Base-by-base conservation (phyloP, 2,329 filamentous ascomycete genomes). In the Monilinia aucupariae region DNA sequence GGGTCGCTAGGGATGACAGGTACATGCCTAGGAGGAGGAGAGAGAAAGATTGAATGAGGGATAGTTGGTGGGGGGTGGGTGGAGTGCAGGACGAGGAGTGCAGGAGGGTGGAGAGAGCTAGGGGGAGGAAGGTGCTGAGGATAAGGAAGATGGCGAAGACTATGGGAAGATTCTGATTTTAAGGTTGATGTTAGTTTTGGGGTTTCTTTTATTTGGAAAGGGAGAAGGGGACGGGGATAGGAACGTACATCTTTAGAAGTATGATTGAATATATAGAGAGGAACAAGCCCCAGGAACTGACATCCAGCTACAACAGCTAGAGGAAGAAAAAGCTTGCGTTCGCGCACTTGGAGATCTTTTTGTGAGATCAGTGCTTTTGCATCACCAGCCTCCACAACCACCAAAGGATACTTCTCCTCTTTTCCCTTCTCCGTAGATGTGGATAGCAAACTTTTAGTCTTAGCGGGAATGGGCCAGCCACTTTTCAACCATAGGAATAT, bases 401-500 rank as follows among this genome's bases (percentile, higher is more conserved):
- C 68, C 48, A 73, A 66, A 34, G 68, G 64, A 30, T 68, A 66
- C 61, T 77, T 73, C 39, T 74, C 72, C 8, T 72, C 70, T 59
- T 74, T 70, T 12, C 53, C 59, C 1, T 64, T 65, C 22, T 66
- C 63, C 15, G 60, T 47, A 15, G 34, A 34, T 27, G 61, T 49
- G 10, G 34, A 34, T n/a, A 15, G 8, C 22, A 68, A 67, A 15
- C 39, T n/a, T 13, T 64, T 59, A 4, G 60, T 27, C 20, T 51
- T 61, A 3, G 61, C 17, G 22, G 48, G 48, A 12, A 32, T 50
- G 15, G 69, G 70, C 25, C 69, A 82, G 1, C 93, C 93, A 70
- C 91, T 96, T 75, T 90, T 87, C 20, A 97, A 82, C 94, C 94
- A 99, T n/a, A 97, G 80, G 20, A 88, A 87, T 69, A 97, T 93